A percentile compares a stretch with the other conserved stretches of the same genome.
Conservation (phyloP, 306 rosid genomes). For the Glycine latifolia region DNA sequence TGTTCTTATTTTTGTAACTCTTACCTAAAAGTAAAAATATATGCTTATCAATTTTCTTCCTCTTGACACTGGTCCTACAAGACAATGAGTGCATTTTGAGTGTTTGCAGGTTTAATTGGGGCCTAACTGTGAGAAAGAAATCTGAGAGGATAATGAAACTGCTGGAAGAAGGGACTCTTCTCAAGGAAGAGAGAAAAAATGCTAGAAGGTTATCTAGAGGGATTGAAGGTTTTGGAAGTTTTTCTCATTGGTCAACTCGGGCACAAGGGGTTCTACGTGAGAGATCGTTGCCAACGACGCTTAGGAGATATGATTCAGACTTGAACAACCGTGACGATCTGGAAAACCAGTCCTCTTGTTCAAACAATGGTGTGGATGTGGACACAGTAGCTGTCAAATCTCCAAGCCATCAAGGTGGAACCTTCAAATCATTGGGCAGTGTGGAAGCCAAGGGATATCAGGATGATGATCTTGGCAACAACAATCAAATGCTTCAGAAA, state of each 20-base stretch:
- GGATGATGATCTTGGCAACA: conserved; percentile 36
- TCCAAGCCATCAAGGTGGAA: conserved; percentile 16
- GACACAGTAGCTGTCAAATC: conserved; percentile 41
- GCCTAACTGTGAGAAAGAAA: conserved; percentile 80
- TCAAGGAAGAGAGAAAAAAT: conserved; percentile 79
- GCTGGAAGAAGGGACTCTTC: conserved; percentile 66
- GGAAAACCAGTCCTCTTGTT: conserved; percentile 47
- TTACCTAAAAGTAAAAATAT: not conserved
- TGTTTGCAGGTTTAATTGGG: conserved; percentile 90
- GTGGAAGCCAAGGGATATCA: conserved; percentile 36
- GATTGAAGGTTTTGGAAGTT: conserved; percentile 93
- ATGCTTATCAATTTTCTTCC: not conserved
- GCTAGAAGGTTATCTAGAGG: conserved; percentile 84
- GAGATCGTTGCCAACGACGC: conserved; percentile 53
- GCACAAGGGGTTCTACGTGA: conserved; percentile 58
- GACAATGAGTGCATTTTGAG: conserved; percentile 8
- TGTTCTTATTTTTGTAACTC: not conserved
- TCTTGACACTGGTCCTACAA: not conserved
- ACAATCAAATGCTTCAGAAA: conserved; percentile 44
- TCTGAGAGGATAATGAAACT: conserved; percentile 72
- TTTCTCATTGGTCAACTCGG: conserved; percentile 60
- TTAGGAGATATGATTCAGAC: conserved; percentile 59
- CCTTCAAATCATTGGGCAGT: conserved; percentile 1
- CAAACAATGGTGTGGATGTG: conserved; percentile 39
- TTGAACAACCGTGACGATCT: conserved; percentile 51